phyloP scores from a whole-genome alignment of 495 filamentous ascomycete species.

The Penicillium salamii region DNA sequence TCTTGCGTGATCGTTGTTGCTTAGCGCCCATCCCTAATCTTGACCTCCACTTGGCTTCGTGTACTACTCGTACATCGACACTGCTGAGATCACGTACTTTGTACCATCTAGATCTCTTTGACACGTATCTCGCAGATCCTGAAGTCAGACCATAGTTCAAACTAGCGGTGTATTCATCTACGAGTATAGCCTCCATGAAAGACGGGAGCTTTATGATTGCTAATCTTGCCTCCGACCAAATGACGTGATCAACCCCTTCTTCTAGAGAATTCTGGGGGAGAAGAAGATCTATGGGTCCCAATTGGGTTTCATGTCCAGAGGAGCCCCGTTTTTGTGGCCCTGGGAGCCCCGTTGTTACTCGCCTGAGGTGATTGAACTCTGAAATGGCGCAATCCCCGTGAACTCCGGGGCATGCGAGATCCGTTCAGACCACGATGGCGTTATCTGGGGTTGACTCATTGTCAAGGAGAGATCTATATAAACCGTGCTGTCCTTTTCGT shows the following conservation, averaged over 20 bases:
- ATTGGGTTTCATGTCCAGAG: not conserved
- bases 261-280: slow-evolving; percentile 2
- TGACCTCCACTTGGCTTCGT: slow-evolving; percentile 16
- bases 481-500: not conserved
- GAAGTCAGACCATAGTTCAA: too few relatives aligned
- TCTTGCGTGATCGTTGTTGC: slow-evolving; percentile 34
- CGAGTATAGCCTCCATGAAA: too few relatives aligned
- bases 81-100: slow-evolving; percentile 8
- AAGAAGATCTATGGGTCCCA: not conserved
- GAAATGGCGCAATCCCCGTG: slow-evolving; percentile 34
- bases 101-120: not conserved
- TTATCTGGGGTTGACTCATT: slow-evolving; percentile 22
- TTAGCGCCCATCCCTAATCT: slow-evolving; percentile 21
- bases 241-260: slow-evolving; percentile 22
- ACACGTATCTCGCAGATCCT: too few relatives aligned
- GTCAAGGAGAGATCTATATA: slow-evolving; percentile 9
- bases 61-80: not conserved
- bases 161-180: too few relatives aligned
- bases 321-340: not conserved
- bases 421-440: slow-evolving; percentile 5
- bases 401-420: slow-evolving; percentile 18
- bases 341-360: not conserved
- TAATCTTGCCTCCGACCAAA: slow-evolving; percentile 21
- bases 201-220: too few relatives aligned
- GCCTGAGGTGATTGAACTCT: slow-evolving; percentile 23